A percentile compares a stretch with the other conserved stretches of the same genome.
phyloP scores from a whole-genome alignment of 2,329 filamentous ascomycete species.

The Diatrype stigma region DNA sequence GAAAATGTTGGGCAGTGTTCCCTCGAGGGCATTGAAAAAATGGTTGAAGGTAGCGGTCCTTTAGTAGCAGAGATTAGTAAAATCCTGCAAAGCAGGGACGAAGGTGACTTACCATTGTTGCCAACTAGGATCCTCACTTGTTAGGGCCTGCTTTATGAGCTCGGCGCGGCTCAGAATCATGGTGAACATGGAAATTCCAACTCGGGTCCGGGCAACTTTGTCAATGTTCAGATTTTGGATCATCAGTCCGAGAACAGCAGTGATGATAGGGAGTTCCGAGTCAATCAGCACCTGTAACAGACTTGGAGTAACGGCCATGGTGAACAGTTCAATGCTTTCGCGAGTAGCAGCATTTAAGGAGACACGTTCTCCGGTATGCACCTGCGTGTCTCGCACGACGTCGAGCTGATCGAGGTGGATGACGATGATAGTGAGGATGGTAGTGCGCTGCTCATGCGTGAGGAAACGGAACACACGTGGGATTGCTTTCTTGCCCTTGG shows the following conservation, averaged over 20 bases:
- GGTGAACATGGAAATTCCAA: constrained; percentile 85
- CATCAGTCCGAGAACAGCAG: constrained; percentile 81
- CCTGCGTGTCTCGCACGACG: constrained; percentile 77
- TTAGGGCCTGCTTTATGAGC: constrained; percentile 78
- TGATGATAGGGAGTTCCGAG: constrained; percentile 84
- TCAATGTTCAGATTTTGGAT: constrained; percentile 79
- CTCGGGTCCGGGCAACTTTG: constrained; percentile 77
- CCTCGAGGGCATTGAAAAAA: constrained; percentile 84
- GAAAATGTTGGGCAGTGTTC: constrained; percentile 80
- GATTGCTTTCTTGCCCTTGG: constrained; percentile 94
- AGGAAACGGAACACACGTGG: constrained; percentile 93
- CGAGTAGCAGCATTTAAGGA: constrained; percentile 70
- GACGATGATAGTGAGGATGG: constrained; percentile 91
- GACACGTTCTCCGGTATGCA: constrained; percentile 66
- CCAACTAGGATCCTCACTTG: constrained; percentile 68
- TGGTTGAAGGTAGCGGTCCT: constrained; percentile 76
- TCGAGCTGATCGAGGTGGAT: constrained; percentile 90
- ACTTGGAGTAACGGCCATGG: constrained; percentile 80
- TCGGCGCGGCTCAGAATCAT: constrained; percentile 93
- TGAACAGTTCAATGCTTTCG: constrained; percentile 91
- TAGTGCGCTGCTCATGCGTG: constrained; percentile 86
- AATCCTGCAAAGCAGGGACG: neutral
- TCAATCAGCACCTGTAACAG: constrained; percentile 89
- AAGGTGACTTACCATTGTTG: constrained; percentile 63
- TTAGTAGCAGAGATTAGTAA: constrained; percentile 25